Percentiles rank a stretch among this genome's conserved stretches.
Evolutionary conservation across 2,329 filamentous ascomycete species (phyloP).

Genomic region (Cadophora malorum): DNA sequence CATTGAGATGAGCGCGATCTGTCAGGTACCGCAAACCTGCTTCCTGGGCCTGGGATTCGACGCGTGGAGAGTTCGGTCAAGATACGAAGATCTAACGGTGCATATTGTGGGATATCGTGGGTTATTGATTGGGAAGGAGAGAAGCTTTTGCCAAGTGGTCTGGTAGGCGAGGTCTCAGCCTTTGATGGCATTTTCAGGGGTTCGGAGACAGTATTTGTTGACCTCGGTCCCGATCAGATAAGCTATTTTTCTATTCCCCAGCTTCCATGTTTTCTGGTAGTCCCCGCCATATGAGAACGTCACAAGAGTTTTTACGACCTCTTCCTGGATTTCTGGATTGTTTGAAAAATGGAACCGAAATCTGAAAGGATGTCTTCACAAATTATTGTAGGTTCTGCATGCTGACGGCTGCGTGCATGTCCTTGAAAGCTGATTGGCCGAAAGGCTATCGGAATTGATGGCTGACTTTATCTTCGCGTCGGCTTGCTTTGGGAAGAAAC

Average conservation of each 20-base stretch:
- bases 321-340: neutral
- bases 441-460: neutral
- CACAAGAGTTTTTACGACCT: neutral
- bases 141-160: slow-evolving; percentile 18
- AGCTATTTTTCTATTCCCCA: neutral
- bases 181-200: slow-evolving; percentile 4
- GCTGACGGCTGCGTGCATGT: neutral
- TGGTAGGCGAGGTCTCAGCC: neutral
- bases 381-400: neutral
- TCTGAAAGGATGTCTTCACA: neutral
- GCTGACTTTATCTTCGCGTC: slow-evolving; percentile 6
- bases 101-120: slow-evolving; percentile 6
- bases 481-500: slow-evolving; percentile 7
- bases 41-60: neutral
- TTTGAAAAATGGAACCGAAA: neutral
- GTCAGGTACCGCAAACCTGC: slow-evolving; percentile 13
- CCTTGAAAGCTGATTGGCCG: slow-evolving; percentile 9
- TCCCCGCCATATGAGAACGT: neutral
- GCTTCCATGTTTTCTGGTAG: neutral
- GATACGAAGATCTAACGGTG: neutral
- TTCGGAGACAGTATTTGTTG: neutral
- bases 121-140: slow-evolving; percentile 24
- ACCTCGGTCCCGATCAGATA: slow-evolving; percentile 1
- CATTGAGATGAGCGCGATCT: slow-evolving; percentile 14
- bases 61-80: neutral